These are phyloP conservation scores for Starmerella ratchasimensis DNA, from an alignment of 805 yeast genomes.

Conservation along the genomic window DNA sequence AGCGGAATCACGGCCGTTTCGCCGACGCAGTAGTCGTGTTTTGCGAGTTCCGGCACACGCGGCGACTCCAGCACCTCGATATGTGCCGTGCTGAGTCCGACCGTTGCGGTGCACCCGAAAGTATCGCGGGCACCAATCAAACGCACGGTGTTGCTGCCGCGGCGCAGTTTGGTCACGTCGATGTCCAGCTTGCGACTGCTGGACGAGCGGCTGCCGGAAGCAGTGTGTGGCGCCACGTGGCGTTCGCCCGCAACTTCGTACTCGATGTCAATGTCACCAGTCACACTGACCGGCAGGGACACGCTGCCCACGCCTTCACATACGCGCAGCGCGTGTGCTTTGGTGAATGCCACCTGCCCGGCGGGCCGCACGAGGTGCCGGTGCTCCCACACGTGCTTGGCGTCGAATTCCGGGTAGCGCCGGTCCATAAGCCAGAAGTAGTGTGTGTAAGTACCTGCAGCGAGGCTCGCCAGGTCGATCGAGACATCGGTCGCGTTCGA, in stretches of 20 bases:
- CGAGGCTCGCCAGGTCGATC: background rate
- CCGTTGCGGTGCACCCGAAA: conserved; percentile 12
- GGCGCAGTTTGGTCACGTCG: no score
- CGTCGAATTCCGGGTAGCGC: conserved; percentile 16
- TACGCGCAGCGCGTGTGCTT: background rate
- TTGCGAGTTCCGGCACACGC: conserved; percentile 1
- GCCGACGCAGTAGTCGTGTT: conserved; percentile 55
- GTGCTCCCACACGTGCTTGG: conserved; percentile 3
- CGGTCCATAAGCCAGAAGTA: conserved; percentile 19
- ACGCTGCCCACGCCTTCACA: conserved; percentile 4
- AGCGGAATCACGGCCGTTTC: conserved; percentile 68
- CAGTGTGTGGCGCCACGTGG: no score
- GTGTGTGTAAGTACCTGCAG: conserved; percentile 14
- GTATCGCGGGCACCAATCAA: conserved; percentile 9
- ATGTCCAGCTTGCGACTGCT: no score
- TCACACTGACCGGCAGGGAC: conserved; percentile 3
- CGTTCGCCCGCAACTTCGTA: no score
- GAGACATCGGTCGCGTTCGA: background rate
- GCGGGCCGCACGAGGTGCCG: conserved; percentile 11
- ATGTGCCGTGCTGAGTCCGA: no score
- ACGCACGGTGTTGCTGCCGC: conserved; percentile 2
- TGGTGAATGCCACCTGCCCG: conserved; percentile 7
- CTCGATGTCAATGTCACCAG: no score
- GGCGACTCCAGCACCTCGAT: conserved; percentile 10
- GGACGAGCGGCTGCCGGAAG: no score